These are phyloP conservation scores for Chrysoporthe cubensis DNA, from an alignment of 2,329 filamentous ascomycete species.

Conservation along the genomic window DNA sequence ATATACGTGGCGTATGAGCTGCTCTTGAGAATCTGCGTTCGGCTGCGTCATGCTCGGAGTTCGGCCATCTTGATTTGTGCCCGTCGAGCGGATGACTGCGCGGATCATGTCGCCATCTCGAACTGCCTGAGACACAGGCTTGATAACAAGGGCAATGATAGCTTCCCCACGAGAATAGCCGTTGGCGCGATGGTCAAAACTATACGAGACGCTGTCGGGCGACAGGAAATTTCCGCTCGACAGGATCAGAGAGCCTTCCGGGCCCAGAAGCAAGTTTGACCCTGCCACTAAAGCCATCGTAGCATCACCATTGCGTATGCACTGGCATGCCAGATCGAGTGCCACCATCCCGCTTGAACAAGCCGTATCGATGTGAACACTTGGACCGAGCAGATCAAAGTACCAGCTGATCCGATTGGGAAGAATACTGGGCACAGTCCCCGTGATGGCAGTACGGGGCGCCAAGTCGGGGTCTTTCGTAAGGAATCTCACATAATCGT, in stretches of 20 bases:
- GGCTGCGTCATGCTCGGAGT: conserved; percentile 46
- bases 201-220: conserved; percentile 22
- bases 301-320: background rate
- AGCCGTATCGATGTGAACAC: background rate
- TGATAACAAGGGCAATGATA: conserved; percentile 43
- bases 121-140: conserved; percentile 43
- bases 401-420: background rate
- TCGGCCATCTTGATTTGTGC: conserved; percentile 43
- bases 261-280: background rate
- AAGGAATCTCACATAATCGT: too few species aligned
- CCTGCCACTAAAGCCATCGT: background rate
- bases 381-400: background rate
- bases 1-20: conserved; percentile 37
- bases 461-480: too few species aligned
- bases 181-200: conserved; percentile 39
- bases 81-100: conserved; percentile 38
- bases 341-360: background rate
- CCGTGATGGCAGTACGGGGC: too few species aligned
- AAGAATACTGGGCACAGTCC: too few species aligned
- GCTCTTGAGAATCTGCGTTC: conserved; percentile 35
- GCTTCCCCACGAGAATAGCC: conserved; percentile 39
- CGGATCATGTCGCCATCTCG: conserved; percentile 43
- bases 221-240: background rate
- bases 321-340: background rate
- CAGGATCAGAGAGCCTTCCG: background rate